phyloP scores from a whole-genome alignment of 495 filamentous ascomycete species.

The Aspergillus bertholletiae region DNA sequence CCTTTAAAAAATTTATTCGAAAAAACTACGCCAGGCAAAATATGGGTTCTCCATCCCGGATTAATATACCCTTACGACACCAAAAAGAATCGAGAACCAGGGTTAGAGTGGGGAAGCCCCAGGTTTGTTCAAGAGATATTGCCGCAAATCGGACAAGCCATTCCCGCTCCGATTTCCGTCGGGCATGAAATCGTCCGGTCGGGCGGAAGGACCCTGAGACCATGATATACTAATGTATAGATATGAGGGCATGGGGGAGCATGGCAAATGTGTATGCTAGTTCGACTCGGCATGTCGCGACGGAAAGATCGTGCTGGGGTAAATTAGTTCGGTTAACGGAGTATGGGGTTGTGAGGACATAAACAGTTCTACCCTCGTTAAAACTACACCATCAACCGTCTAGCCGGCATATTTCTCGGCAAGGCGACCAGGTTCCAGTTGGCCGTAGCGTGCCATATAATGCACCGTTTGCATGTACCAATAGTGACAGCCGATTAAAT shows the following conservation, averaged over 20 bases:
- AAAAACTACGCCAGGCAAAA: no score
- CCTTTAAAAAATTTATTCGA: no score
- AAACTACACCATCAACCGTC: background rate
- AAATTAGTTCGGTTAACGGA: no score
- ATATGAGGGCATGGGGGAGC: background rate
- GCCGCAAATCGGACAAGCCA: background rate
- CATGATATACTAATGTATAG: background rate
- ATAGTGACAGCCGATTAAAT: background rate
- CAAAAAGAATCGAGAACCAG: background rate
- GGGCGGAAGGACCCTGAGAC: background rate
- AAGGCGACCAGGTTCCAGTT: no score
- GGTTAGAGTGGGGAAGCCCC: background rate
- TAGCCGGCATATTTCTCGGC: constrained; percentile 4
- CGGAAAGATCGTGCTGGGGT: no score
- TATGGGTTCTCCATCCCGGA: no score
- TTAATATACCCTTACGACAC: background rate
- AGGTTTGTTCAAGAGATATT: background rate
- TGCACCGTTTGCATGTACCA: no score
- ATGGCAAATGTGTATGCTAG: background rate
- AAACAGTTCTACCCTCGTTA: no score
- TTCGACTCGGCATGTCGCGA: no score
- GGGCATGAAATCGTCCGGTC: background rate
- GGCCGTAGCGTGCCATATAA: no score
- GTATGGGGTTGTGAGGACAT: no score
- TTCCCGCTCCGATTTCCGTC: background rate